Evolutionary conservation across 2,329 filamentous ascomycete genomes (phyloP), one percentile per base, ranked within the genome.

Genomic region (Alternaria consortialis): DNA sequence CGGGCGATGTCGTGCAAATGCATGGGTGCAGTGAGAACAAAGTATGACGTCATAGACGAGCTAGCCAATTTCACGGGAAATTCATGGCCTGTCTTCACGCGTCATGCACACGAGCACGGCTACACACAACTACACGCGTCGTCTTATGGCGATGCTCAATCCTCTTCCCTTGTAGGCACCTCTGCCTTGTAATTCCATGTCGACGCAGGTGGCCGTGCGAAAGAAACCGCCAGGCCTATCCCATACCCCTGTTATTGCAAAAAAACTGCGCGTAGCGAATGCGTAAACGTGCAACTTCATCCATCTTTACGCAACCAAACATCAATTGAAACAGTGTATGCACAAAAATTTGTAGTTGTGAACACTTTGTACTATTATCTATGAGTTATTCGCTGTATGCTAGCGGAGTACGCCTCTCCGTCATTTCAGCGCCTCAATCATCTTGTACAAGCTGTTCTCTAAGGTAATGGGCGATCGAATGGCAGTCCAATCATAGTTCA

Each of bases 391-490:
- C 20, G 0, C 25, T 31, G 11, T 12, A 46, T 36, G 1, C n/a
- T 44, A 23, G 20, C 17, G 7, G 5, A 9, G n/a, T 23, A 50
- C 27, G 42, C 12, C 4, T 9, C 42, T 7, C n/a, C 13, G 44
- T 60, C 27, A 64, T 12, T 63, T 60, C 43, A 74, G 25, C 12
- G 72, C 74, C 3, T 56, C 68, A 15, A 75, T 72, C 73, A 77
- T 73, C 64, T 75, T 75, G 39, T 67, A 62, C 59, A 76, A 58
- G 40, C 73, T 76, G 50, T 77, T 75, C 53, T 75, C 71, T 5
- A 76, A 51, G 5, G 74, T 75, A 12, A 77, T 59, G 1, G 72
- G 70, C 2, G 68, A 72, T 8, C 73, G 64, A 5, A 75, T 63
- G 12, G 47, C 68, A 29, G 63, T 58, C 73, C 74, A 77, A 15